Evolutionary conservation across 106 monocot genomes (phyloP), one percentile per base, ranked within the genome.

Genomic region (Acorus gramineus): DNA sequence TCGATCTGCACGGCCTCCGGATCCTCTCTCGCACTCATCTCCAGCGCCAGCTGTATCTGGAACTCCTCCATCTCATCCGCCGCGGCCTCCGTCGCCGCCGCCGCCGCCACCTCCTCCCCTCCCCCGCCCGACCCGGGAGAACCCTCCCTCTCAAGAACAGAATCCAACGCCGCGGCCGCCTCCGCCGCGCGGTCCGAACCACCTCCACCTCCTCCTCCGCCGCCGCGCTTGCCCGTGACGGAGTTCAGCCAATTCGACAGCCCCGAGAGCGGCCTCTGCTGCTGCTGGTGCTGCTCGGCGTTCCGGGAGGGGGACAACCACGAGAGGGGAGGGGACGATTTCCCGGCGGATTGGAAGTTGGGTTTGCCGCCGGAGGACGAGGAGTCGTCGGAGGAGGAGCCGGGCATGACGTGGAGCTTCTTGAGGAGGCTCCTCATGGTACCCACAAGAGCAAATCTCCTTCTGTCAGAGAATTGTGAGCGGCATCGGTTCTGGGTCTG

Each of bases 1-100:
- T 88, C 87, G 50, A 88, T 88, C 72, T 88, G 84, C 11, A 75
- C 78, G 46, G 84, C 87, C 69, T 88, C 87, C 2, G 87, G 87
- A 63, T 88, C 84, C 75, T 88, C 87, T 67, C 69, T 78, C 5
- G 78, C 73, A 50, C 87, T 88, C 60, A 88, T 49, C 75, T 88
- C 84, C 11, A 88, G 81, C 2, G 84, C 87, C 5, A 84, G 56
- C 72, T 81, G 84, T 57, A 88, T 62, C 76, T 88, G 87, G 56
- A 73, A 78, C 56, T 81, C 87, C 75, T 88, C 87, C 9, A 76
- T 79, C 56, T 51, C 14, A 3, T 80, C 81, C 45, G 72, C 64
- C 52, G 8, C 9, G 4, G 49, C n/a, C 57, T 52, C 44, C 46
- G 42, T 62, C 51, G 10, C 4, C 42, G 4, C 52, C 7, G 58